phyloP scores from a whole-genome alignment of 805 yeast species.

The Cyberlindnera veronae region DNA sequence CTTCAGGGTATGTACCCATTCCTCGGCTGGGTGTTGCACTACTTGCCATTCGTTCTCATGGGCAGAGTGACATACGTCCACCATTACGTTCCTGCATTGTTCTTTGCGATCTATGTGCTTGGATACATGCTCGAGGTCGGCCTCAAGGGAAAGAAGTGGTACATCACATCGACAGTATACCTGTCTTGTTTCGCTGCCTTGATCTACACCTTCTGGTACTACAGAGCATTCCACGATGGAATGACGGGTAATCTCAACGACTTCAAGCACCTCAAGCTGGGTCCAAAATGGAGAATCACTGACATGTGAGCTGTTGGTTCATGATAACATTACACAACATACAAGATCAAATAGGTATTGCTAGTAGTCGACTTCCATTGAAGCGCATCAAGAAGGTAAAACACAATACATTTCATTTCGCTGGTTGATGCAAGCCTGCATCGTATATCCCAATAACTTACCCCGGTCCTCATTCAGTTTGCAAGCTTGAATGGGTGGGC shows the following conservation, averaged over 20 bases:
- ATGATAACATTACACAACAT: neutral
- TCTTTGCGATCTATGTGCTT: slow-evolving; percentile 80
- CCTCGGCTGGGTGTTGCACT: slow-evolving; percentile 88
- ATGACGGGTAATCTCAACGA: slow-evolving; percentile 56
- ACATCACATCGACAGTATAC: slow-evolving; percentile 37
- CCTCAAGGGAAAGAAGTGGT: slow-evolving; percentile 22
- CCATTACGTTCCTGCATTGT: slow-evolving; percentile 93
- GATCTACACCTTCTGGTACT: slow-evolving; percentile 54
- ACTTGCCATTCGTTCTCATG: slow-evolving; percentile 85
- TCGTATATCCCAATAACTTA: too few species aligned
- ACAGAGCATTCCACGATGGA: slow-evolving; percentile 75
- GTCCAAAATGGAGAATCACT: slow-evolving; percentile 49
- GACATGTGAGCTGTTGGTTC: too few species aligned
- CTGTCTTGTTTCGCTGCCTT: slow-evolving; percentile 45
- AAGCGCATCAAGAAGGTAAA: too few species aligned
- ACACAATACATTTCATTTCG: too few species aligned
- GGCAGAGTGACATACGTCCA: slow-evolving; percentile 96
- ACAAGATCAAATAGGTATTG: neutral
- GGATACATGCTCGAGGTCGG: slow-evolving; percentile 31
- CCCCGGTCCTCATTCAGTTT: slow-evolving; percentile 1
- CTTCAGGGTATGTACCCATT: slow-evolving; percentile 81
- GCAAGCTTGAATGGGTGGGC: slow-evolving; percentile 51
- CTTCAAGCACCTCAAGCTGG: slow-evolving; percentile 49
- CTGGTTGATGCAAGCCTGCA: too few species aligned
- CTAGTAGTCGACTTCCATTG: too few species aligned